A percentile compares a stretch with the other conserved stretches of the same genome.
phyloP scores from a whole-genome alignment of 1,284 basidiomycete genomes.

The Tilletiopsis washingtonensis region DNA sequence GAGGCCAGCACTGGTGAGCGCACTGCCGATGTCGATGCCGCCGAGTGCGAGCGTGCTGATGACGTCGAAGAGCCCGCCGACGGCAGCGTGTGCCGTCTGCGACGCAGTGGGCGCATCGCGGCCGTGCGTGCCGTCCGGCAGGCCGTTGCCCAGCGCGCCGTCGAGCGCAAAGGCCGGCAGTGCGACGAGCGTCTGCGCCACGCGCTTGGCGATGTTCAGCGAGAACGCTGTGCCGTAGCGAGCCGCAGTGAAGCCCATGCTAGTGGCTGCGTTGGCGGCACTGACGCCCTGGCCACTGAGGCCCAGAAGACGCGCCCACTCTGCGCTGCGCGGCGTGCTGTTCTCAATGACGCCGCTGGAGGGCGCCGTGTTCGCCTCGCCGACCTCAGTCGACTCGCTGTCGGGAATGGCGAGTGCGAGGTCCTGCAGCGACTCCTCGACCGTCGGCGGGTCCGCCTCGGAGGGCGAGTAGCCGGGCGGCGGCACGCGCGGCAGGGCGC shows the following conservation, averaged over 20 bases:
- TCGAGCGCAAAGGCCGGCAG: conserved; percentile 27
- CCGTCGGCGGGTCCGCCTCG: not conserved
- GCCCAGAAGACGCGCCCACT: conserved; percentile 24
- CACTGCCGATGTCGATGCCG: conserved; percentile 33
- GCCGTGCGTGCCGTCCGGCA: not conserved
- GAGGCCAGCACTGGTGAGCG: conserved; percentile 28
- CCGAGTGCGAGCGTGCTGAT: conserved; percentile 31
- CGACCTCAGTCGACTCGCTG: conserved; percentile 14
- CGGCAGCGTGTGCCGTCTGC: conserved; percentile 19
- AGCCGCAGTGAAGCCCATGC: conserved; percentile 29
- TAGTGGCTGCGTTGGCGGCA: conserved; percentile 30
- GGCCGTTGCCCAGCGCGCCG: conserved; percentile 20
- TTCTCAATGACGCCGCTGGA: conserved; percentile 6
- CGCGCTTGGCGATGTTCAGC: conserved; percentile 29
- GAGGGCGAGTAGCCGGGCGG: not conserved
- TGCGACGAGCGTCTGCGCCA: conserved; percentile 30
- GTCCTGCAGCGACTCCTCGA: conserved; percentile 13
- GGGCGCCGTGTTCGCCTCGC: conserved; percentile 11
- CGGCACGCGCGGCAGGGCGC: too few species aligned
- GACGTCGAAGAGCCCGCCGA: conserved; percentile 32
- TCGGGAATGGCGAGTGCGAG: conserved; percentile 29
- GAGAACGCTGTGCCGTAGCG: conserved; percentile 24
- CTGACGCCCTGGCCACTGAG: conserved; percentile 19
- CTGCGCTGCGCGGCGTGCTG: conserved; percentile 1
- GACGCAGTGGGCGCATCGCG: conserved; percentile 15